A percentile compares a stretch with the other conserved stretches of the same genome.
Conservation (phyloP, 345 rosid genomes). For the Streptanthus diversifolius region DNA sequence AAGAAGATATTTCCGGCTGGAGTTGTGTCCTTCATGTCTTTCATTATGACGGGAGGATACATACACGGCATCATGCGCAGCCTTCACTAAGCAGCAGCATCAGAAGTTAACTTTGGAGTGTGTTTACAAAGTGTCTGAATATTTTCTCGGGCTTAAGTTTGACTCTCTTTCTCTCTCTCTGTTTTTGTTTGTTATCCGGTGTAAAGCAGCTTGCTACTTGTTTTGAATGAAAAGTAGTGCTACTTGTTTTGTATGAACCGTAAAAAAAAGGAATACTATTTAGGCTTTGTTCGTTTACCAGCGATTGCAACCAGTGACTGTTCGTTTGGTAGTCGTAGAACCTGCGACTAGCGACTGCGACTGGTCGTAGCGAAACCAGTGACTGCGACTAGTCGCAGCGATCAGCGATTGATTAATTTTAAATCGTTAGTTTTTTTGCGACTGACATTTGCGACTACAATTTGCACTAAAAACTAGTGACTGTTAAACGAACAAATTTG, state of each 20-base stretch:
- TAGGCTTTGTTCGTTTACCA: too few species aligned
- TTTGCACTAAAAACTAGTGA: too few species aligned
- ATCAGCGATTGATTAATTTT: too few species aligned
- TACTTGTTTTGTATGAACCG: conserved; percentile 11
- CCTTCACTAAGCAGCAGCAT: conserved; percentile 28
- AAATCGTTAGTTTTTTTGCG: too few species aligned
- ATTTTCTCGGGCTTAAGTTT: background rate
- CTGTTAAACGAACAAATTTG: too few species aligned
- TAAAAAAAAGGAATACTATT: conserved; percentile 20
- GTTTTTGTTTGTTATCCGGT: background rate
- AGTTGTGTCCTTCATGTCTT: conserved; percentile 73
- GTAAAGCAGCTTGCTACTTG: conserved; percentile 12
- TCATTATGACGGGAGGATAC: conserved; percentile 89
- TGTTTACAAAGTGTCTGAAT: background rate
- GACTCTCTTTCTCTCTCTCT: background rate
- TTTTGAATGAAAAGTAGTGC: too few species aligned
- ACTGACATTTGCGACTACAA: too few species aligned
- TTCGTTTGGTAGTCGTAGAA: too few species aligned
- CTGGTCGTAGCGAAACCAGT: too few species aligned
- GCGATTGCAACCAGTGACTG: too few species aligned
- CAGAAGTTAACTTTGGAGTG: background rate
- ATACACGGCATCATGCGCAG: conserved; percentile 81
- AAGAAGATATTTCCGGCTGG: conserved; percentile 91
- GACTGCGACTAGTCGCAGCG: too few species aligned
- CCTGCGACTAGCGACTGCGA: too few species aligned